These are phyloP conservation scores for Linum usitatissimum DNA, from an alignment of 345 rosid genomes.

Conservation along the genomic window DNA sequence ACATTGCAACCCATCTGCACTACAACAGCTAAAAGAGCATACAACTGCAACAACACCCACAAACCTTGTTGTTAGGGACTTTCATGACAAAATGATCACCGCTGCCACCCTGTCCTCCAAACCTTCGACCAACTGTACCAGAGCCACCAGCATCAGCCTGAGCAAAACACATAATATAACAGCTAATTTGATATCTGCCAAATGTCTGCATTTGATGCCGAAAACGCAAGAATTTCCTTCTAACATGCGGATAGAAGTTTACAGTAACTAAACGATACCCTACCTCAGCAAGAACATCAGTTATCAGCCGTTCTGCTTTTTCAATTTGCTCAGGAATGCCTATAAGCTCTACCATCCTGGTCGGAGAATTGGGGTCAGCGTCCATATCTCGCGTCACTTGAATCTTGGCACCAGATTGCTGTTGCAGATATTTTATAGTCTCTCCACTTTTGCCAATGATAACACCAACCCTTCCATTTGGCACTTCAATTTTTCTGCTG, in stretches of 20 bases:
- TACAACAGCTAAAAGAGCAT: constrained; percentile 8
- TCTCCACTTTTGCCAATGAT: constrained; percentile 97
- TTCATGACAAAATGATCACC: constrained; percentile 65
- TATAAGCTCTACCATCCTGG: constrained; percentile 67
- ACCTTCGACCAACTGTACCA: constrained; percentile 62
- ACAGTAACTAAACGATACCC: not conserved
- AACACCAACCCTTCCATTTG: constrained; percentile 91
- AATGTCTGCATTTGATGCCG: not conserved
- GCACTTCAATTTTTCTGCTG: constrained; percentile 84
- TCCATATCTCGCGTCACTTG: constrained; percentile 93
- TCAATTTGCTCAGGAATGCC: constrained; percentile 81
- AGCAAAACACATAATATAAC: constrained; percentile 6
- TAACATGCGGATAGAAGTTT: not conserved
- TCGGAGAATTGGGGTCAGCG: constrained; percentile 61
- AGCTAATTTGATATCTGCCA: not conserved
- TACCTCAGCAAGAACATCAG: constrained; percentile 85
- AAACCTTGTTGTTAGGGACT: constrained; percentile 85
- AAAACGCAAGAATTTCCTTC: not conserved
- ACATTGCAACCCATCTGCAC: constrained; percentile 17
- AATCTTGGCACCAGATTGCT: constrained; percentile 95
- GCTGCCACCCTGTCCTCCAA: constrained; percentile 58
- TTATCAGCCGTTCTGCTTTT: constrained; percentile 83
- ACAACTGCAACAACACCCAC: constrained; percentile 4
- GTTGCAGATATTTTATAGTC: constrained; percentile 87
- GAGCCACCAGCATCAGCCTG: constrained; percentile 95